Base-by-base conservation (phyloP, 2,329 filamentous ascomycete genomes). In the Fusarium keratoplasticum region DNA sequence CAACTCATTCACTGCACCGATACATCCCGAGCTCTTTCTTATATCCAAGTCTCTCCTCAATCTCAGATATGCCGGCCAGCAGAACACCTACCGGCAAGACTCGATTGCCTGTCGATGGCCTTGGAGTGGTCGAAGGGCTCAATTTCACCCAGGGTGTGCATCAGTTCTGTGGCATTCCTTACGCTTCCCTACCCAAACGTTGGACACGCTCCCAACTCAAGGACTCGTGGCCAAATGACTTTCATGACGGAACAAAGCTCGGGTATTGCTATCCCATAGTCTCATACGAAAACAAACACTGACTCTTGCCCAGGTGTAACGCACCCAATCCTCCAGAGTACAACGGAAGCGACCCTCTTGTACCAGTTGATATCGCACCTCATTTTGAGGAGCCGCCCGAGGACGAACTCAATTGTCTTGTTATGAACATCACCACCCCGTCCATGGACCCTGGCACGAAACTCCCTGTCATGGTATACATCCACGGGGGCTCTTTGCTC, bases 261-360 rank as follows among this genome's bases (percentile, higher is more conserved):
- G 72, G 70, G 72, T 71, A 50, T 22, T 36, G 13, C 52, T 33
- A 55, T 55, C n/a, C 11, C 52, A 25, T 36, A 7, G 31, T 55
- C 31, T 55, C n/a, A 58, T 5, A 14, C n/a, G 5, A 9, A 25
- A 20, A 38, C 33, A 16, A n/a, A 5, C 31, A 5, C 22, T 35
- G 6, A 11, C 8, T 33, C 13, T 31, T 3, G 0, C 1, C 16
- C 14, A 74, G 71, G 40, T 66, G 58, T 13, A 73, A 64, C 25
- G 70, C 70, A 5, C 71, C 70, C 4, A 67, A 74, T 25, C 72
- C 72, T 1, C 72, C 67, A 11, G 72, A 74, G 25, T 74, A 74
- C 42, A 55, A 65, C 25, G 31, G 47, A 3, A 29, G 57, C 3
- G 64, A 47, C 25, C 20, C 50, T 5, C 61, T 65, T 7, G 14